Percentiles rank a stretch among this genome's conserved stretches.
phyloP scores from a whole-genome alignment of 768 basidiomycete species.

The Boletus pseudo-olivaceus region DNA sequence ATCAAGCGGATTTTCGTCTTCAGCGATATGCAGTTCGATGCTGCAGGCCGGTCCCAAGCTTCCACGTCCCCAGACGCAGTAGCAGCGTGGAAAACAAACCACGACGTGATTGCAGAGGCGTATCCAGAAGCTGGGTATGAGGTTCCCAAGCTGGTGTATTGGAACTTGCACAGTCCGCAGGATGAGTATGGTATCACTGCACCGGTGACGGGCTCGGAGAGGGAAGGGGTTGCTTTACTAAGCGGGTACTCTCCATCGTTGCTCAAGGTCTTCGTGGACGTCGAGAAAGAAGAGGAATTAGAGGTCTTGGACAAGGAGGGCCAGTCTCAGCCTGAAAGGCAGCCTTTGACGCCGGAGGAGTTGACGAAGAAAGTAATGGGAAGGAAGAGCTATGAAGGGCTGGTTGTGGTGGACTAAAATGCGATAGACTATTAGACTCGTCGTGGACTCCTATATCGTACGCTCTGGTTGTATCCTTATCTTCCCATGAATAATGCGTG shows the following conservation, averaged over 20 bases:
- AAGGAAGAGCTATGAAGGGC: constrained; percentile 50
- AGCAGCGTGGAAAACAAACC: constrained; percentile 55
- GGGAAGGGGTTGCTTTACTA: constrained; percentile 63
- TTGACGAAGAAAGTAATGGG: constrained; percentile 47
- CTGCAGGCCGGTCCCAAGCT: background rate
- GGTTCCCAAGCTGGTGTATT: constrained; percentile 70
- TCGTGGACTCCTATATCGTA: too few species aligned
- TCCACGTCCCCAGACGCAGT: background rate
- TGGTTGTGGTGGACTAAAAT: constrained; percentile 28
- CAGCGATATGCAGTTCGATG: constrained; percentile 77
- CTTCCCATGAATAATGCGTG: too few species aligned
- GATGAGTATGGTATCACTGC: constrained; percentile 27
- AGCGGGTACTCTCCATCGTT: constrained; percentile 67
- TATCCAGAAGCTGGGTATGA: constrained; percentile 65
- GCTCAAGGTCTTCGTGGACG: constrained; percentile 72
- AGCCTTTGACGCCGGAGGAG: constrained; percentile 39
- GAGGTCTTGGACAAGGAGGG: constrained; percentile 35
- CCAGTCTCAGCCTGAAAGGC: constrained; percentile 22
- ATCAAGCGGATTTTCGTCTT: constrained; percentile 74
- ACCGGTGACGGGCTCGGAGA: constrained; percentile 50
- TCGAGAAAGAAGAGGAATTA: constrained; percentile 37
- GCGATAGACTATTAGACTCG: too few species aligned
- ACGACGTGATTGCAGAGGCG: constrained; percentile 51
- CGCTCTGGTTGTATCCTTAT: too few species aligned
- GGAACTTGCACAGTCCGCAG: constrained; percentile 47